Evolutionary conservation across 257 asterid species (phyloP), one percentile per base, ranked within the genome.

Genomic region (Solanum tacnaense): DNA sequence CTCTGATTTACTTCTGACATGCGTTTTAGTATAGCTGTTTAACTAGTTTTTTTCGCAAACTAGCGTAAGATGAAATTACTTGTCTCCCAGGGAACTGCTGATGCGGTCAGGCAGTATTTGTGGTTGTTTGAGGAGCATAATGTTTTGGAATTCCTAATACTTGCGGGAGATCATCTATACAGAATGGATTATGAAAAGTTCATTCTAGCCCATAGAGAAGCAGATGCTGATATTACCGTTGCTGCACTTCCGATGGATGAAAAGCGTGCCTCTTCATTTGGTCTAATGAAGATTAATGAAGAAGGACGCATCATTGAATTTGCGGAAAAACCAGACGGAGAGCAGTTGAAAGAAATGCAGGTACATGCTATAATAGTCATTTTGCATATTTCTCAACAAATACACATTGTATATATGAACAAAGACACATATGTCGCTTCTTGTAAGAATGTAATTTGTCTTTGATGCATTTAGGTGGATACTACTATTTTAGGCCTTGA

Each of bases 221-320:
- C 98, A n/a, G 98, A 94, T 89, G 99, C 99, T 87, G 99, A 96
- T 89, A 95, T 96, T 86, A 96, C 98, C n/a, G 99, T 96, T 90
- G 99, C 98, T 89, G 99, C 99, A 44, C 88, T 96, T 91, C 99
- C 99, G 21, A 94, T 96, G 99, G 99, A 96, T 88, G 99, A 96
- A 89, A 89, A 92, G 87, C 98, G 99, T 71, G 99, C 99, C 87
- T 93, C 98, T 35, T 92, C 98, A 87, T 96, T 96, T 89, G 99
- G 99, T 88, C 91, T 96, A 87, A 96, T 96, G 99, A 96, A 96
- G 92, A 96, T 96, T 78, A 96, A 96, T 85, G 99, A 96, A 88
- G 99, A 95, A 92, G 98, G 98, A 20, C 96, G 98, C 87, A 95
- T 96, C 83, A 88, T 90, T 88, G 98, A 96, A 88, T 96, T 96